Percentiles rank a stretch among this genome's conserved stretches.
Evolutionary conservation across 2,329 filamentous ascomycete genomes (phyloP).

Genomic region (Xylariomycetidae sp.): DNA sequence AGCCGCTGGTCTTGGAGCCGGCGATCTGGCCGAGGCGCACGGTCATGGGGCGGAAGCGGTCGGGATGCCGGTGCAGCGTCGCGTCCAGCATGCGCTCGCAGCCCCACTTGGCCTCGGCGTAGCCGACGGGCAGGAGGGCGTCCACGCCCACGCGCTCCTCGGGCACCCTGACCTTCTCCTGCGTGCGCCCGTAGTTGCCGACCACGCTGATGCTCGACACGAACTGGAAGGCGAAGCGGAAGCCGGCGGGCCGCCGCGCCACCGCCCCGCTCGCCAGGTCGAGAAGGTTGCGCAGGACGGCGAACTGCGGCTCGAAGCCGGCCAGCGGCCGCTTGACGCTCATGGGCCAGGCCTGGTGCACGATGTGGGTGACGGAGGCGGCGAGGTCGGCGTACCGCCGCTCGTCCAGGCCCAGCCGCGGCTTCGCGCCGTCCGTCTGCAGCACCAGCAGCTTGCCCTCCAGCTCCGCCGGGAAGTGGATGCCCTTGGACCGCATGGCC

Average conservation of each 20-base stretch:
- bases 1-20: conserved; percentile 41
- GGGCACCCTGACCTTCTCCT: conserved; percentile 30
- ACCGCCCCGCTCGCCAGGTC: conserved; percentile 34
- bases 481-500: conserved; percentile 7
- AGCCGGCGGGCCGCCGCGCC: conserved; percentile 6
- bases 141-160: conserved; percentile 36
- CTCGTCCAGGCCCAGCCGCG: conserved; percentile 34
- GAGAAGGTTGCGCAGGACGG: conserved; percentile 40
- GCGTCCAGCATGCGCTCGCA: conserved; percentile 45
- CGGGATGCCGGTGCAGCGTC: conserved; percentile 37
- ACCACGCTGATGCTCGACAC: conserved; percentile 36
- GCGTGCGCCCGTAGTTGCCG: conserved; percentile 26
- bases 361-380: conserved; percentile 38
- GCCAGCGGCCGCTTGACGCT: conserved; percentile 31
- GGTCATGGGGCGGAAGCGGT: conserved; percentile 35
- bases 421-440: conserved; percentile 34
- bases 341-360: conserved; percentile 49
- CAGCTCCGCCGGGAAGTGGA: conserved; percentile 4
- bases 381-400: conserved; percentile 32
- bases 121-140: conserved; percentile 38
- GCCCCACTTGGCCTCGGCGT: conserved; percentile 45
- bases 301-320: conserved; percentile 37
- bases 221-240: conserved; percentile 31
- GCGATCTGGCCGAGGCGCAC: conserved; percentile 48
- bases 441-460: conserved; percentile 33